phyloP scores from a whole-genome alignment of 2,329 filamentous ascomycete genomes.

The Metarhizium guizhouense region DNA sequence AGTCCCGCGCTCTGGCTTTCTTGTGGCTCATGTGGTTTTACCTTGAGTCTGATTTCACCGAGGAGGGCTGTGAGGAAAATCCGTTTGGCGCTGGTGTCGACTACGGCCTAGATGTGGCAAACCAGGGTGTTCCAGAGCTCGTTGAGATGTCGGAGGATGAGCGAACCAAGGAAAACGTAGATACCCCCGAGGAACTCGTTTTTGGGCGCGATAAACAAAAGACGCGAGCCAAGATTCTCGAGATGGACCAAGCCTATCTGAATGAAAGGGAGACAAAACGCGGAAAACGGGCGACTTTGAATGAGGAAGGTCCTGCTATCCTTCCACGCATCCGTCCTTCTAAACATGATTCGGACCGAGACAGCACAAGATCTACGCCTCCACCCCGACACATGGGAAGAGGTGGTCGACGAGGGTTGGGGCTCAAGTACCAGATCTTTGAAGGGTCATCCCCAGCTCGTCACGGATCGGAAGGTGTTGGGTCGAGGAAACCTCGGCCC shows the following conservation, averaged over 20 bases:
- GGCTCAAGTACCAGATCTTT: slow-evolving; percentile 51
- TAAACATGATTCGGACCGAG: slow-evolving; percentile 45
- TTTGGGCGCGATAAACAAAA: slow-evolving; percentile 68
- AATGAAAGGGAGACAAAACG: slow-evolving; percentile 53
- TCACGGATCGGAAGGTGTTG: slow-evolving; percentile 44
- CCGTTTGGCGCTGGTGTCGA: slow-evolving; percentile 73
- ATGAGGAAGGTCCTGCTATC: slow-evolving; percentile 48
- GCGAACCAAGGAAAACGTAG: slow-evolving; percentile 62
- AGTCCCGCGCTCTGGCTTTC: slow-evolving; percentile 78
- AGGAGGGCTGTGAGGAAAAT: slow-evolving; percentile 80
- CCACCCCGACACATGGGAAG: slow-evolving; percentile 23
- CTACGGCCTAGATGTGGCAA: slow-evolving; percentile 54
- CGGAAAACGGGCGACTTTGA: slow-evolving; percentile 31
- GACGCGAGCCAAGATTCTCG: slow-evolving; percentile 65
- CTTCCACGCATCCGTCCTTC: slow-evolving; percentile 54
- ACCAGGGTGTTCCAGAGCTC: slow-evolving; percentile 61
- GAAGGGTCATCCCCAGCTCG: slow-evolving; percentile 53
- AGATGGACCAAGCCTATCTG: slow-evolving; percentile 63
- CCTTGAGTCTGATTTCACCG: slow-evolving; percentile 87
- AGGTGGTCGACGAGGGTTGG: slow-evolving; percentile 15
- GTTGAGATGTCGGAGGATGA: slow-evolving; percentile 57
- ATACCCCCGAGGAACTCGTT: slow-evolving; percentile 58
- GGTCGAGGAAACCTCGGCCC: slow-evolving; percentile 57
- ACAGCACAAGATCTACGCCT: slow-evolving; percentile 35
- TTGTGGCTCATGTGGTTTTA: slow-evolving; percentile 99